Conservation (phyloP, 176 grass and related monocot species). For the Avena atlantica region DNA sequence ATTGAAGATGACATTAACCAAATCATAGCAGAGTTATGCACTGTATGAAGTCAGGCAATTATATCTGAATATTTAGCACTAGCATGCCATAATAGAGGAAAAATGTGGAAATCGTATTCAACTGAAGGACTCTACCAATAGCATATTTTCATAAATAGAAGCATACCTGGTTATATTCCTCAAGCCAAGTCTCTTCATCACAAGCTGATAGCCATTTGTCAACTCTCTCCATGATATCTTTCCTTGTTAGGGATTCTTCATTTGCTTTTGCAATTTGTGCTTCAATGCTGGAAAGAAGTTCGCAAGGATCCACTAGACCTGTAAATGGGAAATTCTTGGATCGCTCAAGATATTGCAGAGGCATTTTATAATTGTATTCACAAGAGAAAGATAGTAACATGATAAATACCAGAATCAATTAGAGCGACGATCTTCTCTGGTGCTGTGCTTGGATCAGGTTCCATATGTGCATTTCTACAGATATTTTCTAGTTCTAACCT, state of each 20-base stretch:
- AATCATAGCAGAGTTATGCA: neutral
- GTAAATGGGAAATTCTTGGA: slow-evolving; percentile 32
- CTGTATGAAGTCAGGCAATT: slow-evolving; percentile 18
- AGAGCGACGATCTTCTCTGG: slow-evolving; percentile 82
- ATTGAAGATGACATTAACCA: slow-evolving; percentile 33
- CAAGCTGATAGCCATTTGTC: slow-evolving; percentile 83
- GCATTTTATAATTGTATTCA: slow-evolving; percentile 14
- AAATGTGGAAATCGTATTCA: slow-evolving; percentile 1
- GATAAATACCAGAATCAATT: slow-evolving; percentile 86
- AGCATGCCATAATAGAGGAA: slow-evolving; percentile 25
- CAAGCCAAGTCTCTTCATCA: slow-evolving; percentile 97
- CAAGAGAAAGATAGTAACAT: slow-evolving; percentile 16
- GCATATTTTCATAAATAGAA: slow-evolving; percentile 28
- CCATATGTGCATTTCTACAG: slow-evolving; percentile 77
- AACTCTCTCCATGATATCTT: slow-evolving; percentile 86
- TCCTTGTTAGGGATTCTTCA: slow-evolving; percentile 78
- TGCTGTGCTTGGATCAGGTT: slow-evolving; percentile 82
- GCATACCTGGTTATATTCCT: slow-evolving; percentile 87
- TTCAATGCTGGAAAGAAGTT: slow-evolving; percentile 90
- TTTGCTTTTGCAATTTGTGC: slow-evolving; percentile 76
- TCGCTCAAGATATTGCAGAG: slow-evolving; percentile 39
- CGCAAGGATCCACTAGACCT: slow-evolving; percentile 97
- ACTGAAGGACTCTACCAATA: neutral
- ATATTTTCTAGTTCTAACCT: slow-evolving; percentile 92
- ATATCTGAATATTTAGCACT: slow-evolving; percentile 21